These are phyloP conservation scores for Colletotrichum shisoi DNA, from an alignment of 2,329 filamentous ascomycete species.

Conservation along the genomic window DNA sequence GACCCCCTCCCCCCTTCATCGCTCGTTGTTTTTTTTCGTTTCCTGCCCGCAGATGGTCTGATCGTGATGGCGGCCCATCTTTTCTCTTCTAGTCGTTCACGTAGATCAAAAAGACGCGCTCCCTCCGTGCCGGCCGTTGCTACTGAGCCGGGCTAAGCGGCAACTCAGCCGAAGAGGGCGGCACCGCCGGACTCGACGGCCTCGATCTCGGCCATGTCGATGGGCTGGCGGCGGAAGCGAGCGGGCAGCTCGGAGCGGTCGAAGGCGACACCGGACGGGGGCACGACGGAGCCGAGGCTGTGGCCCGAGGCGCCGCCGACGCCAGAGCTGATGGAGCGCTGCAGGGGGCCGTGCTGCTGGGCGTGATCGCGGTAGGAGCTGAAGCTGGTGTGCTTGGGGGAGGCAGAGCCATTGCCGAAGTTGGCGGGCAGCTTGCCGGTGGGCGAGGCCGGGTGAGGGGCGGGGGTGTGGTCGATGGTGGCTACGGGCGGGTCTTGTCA, in stretches of 20 bases:
- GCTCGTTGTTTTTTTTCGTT: slow-evolving; percentile 3
- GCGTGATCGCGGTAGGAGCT: slow-evolving; percentile 79
- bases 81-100: slow-evolving; percentile 3
- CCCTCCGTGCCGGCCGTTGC: background rate
- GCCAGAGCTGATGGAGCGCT: slow-evolving; percentile 61
- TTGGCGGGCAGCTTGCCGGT: slow-evolving; percentile 67
- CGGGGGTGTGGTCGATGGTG: slow-evolving; percentile 74
- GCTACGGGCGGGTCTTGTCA: slow-evolving; percentile 57
- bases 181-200: slow-evolving; percentile 94
- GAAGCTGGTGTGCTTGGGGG: slow-evolving; percentile 67
- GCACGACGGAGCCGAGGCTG: slow-evolving; percentile 74
- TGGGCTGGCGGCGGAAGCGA: slow-evolving; percentile 79
- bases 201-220: slow-evolving; percentile 87
- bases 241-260: slow-evolving; percentile 87
- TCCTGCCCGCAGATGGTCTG: slow-evolving; percentile 6
- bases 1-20: slow-evolving; percentile 1
- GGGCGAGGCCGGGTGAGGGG: slow-evolving; percentile 76
- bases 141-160: background rate
- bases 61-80: background rate
- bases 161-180: slow-evolving; percentile 57
- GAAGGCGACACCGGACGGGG: slow-evolving; percentile 79
- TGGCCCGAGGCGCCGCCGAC: slow-evolving; percentile 71
- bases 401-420: slow-evolving; percentile 51
- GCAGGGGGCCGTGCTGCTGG: slow-evolving; percentile 79
- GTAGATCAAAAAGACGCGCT: background rate